phyloP scores from a whole-genome alignment of 371 early-diverging fungal species.

The Globomyces sp. region DNA sequence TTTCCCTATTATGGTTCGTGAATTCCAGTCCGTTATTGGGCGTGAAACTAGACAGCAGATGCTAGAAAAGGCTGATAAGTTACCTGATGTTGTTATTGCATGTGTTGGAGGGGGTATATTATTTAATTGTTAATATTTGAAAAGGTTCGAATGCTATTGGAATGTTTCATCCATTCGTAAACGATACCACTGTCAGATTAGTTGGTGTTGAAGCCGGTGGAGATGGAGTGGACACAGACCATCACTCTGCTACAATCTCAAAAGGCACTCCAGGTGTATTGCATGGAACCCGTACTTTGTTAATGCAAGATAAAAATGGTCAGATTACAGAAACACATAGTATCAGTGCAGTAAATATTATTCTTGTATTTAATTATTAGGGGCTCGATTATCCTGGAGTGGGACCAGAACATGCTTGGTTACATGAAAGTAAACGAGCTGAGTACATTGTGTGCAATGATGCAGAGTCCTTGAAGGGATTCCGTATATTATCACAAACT shows the following conservation, averaged over 20 bases:
- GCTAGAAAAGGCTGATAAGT: conserved; percentile 71
- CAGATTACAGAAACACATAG: conserved; percentile 95
- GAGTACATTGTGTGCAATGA: conserved; percentile 85
- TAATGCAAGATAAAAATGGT: conserved; percentile 90
- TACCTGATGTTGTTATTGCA: conserved; percentile 91
- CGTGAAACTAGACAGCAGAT: conserved; percentile 81
- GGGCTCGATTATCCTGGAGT: conserved; percentile 98
- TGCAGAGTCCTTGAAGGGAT: conserved; percentile 82
- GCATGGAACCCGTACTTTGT: conserved; percentile 92
- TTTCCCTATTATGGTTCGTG: conserved; percentile 93
- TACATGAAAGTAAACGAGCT: conserved; percentile 85
- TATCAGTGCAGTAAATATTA: conserved; percentile 70
- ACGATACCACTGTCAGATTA: conserved; percentile 77
- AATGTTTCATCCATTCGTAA: conserved; percentile 92
- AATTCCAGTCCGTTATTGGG: conserved; percentile 92
- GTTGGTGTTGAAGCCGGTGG: conserved; percentile 95
- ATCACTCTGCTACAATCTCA: conserved; percentile 88
- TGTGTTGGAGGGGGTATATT: conserved; percentile 85
- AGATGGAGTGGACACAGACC: conserved; percentile 71
- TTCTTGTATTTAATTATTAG: conserved; percentile 13
- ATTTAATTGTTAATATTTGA: too few species aligned
- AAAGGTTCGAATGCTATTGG: conserved; percentile 89
- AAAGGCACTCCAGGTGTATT: conserved; percentile 90
- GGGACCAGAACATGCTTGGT: conserved; percentile 93
- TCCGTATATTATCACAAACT: conserved; percentile 78